Evolutionary conservation across 2,329 filamentous ascomycete genomes (phyloP).

Genomic region (Ascochyta clinopodiicola): DNA sequence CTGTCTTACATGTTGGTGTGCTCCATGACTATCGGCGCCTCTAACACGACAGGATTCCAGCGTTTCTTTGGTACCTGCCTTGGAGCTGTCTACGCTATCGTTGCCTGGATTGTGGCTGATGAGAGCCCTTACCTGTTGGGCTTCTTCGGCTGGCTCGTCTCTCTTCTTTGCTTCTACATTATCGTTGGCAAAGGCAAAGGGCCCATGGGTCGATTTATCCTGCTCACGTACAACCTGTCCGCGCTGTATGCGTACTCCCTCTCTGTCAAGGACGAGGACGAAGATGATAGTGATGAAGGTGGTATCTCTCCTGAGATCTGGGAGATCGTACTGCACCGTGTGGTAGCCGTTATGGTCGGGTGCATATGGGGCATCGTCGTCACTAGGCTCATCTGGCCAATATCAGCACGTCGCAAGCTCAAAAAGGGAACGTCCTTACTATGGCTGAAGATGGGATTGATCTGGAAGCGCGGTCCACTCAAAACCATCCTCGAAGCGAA

Average conservation of each 20-base stretch:
- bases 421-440: slow-evolving; percentile 89
- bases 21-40: slow-evolving; percentile 95
- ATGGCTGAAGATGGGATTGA: slow-evolving; percentile 91
- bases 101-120: slow-evolving; percentile 77
- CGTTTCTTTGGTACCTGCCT: slow-evolving; percentile 86
- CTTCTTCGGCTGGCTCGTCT: slow-evolving; percentile 80
- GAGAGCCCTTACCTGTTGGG: slow-evolving; percentile 79
- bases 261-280: slow-evolving; percentile 75
- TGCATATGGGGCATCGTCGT: slow-evolving; percentile 92
- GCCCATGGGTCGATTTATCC: slow-evolving; percentile 89
- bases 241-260: slow-evolving; percentile 94
- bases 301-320: slow-evolving; percentile 83
- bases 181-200: slow-evolving; percentile 84
- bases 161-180: slow-evolving; percentile 85
- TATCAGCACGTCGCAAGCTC: slow-evolving; percentile 85
- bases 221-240: slow-evolving; percentile 95
- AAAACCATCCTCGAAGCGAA: slow-evolving; percentile 64
- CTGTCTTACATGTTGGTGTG: slow-evolving; percentile 98
- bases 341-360: slow-evolving; percentile 83
- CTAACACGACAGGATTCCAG: slow-evolving; percentile 88
- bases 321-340: slow-evolving; percentile 86
- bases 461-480: slow-evolving; percentile 94
- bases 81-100: slow-evolving; percentile 75
- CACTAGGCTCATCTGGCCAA: slow-evolving; percentile 90
- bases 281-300: slow-evolving; percentile 81